A percentile compares a stretch with the other conserved stretches of the same genome.
Conservation (phyloP, 345 rosid species). For the Raphanus raphanistrum region DNA sequence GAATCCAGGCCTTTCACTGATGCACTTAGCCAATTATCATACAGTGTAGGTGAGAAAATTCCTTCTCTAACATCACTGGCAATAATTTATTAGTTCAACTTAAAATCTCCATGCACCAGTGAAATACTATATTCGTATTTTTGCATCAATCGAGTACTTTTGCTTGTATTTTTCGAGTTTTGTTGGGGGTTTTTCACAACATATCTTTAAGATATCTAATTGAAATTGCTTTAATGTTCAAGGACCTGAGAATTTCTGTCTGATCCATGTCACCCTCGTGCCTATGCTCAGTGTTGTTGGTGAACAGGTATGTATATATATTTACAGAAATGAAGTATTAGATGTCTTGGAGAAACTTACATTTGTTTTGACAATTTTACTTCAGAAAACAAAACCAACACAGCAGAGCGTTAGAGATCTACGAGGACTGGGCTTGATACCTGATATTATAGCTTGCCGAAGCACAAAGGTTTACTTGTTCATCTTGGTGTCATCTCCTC, state of each 20-base stretch:
- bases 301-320: constrained; percentile 62
- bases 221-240: constrained; percentile 24
- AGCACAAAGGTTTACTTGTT: constrained; percentile 63
- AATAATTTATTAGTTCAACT: no score
- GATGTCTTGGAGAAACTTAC: background rate
- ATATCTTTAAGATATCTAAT: background rate
- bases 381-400: constrained; percentile 96
- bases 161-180: no score
- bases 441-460: constrained; percentile 86
- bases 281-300: constrained; percentile 96
- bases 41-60: constrained; percentile 65
- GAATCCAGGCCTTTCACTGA: constrained; percentile 90
- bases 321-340: constrained; percentile 24
- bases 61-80: background rate
- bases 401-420: constrained; percentile 89
- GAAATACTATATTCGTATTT: no score
- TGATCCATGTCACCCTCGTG: constrained; percentile 94
- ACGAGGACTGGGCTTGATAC: constrained; percentile 83
- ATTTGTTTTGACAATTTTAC: background rate
- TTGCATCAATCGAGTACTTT: no score
- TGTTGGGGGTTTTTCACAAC: no score
- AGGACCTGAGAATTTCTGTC: constrained; percentile 90
- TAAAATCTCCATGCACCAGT: no score
- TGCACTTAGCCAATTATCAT: constrained; percentile 92
- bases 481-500: constrained; percentile 11